Evolutionary conservation across 2,329 filamentous ascomycete genomes (phyloP).

Genomic region (Zasmidium cellare): DNA sequence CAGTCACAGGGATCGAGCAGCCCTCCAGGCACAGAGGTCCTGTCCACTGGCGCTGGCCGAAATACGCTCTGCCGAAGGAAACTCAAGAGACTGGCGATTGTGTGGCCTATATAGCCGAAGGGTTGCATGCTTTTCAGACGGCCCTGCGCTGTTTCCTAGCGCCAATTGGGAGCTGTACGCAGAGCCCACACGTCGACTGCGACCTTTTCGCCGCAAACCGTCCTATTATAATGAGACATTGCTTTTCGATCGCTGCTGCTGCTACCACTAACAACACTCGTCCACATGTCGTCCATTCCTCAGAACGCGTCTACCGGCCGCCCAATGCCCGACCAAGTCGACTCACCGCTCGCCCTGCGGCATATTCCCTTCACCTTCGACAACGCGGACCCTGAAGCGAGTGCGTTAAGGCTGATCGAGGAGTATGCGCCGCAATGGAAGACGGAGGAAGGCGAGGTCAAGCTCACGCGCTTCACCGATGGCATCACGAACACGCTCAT

Average conservation of each 20-base stretch:
- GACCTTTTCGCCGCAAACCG: conserved; percentile 1
- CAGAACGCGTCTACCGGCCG: conserved; percentile 22
- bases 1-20: background rate
- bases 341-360: conserved; percentile 35
- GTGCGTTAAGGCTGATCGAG: conserved; percentile 76
- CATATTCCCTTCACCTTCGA: conserved; percentile 78
- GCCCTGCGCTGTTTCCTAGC: background rate
- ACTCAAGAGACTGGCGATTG: background rate
- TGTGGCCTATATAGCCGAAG: conserved; percentile 1
- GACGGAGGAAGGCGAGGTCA: conserved; percentile 68
- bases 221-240: conserved; percentile 17
- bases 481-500: conserved; percentile 95
- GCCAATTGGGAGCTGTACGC: conserved; percentile 2
- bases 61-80: conserved; percentile 8
- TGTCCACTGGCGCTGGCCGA: background rate
- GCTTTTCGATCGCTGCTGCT: conserved; percentile 1
- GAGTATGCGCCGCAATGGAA: conserved; percentile 83
- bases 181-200: conserved; percentile 10
- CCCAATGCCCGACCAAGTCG: conserved; percentile 25
- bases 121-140: background rate
- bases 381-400: conserved; percentile 71
- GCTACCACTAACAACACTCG: conserved; percentile 13
- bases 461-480: conserved; percentile 91
- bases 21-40: background rate
- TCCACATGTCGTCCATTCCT: conserved; percentile 23